phyloP scores from a whole-genome alignment of 1,284 basidiomycete genomes.

The Wolfiporia cocos region DNA sequence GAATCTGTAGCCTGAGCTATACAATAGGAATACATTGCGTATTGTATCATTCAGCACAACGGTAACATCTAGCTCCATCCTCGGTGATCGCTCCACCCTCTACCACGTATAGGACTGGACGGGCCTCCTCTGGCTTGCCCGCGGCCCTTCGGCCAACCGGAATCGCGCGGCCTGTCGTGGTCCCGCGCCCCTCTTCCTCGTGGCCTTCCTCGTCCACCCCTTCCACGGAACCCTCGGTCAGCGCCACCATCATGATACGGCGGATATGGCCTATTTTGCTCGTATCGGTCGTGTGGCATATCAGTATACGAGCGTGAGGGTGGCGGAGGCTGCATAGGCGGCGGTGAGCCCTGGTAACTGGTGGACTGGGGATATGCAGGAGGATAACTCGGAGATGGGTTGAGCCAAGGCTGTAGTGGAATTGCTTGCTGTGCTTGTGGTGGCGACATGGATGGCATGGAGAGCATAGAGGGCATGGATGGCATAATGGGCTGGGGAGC shows the following conservation, averaged over 20 bases:
- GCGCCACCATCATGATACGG: slow-evolving; percentile 9
- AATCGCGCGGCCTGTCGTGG: slow-evolving; percentile 42
- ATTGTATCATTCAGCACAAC: background rate
- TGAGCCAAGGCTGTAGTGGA: slow-evolving; percentile 9
- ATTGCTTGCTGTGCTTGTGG: background rate
- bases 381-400: slow-evolving; percentile 1
- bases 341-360: slow-evolving; percentile 1
- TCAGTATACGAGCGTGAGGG: slow-evolving; percentile 5
- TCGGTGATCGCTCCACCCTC: slow-evolving; percentile 15
- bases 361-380: slow-evolving; percentile 6
- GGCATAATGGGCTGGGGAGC: slow-evolving; percentile 4
- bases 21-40: too few species aligned
- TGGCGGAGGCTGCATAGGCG: slow-evolving; percentile 1
- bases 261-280: slow-evolving; percentile 9
- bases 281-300: slow-evolving; percentile 12
- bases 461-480: background rate
- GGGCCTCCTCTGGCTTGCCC: slow-evolving; percentile 19
- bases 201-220: slow-evolving; percentile 25
- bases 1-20: too few species aligned
- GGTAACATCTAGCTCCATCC: slow-evolving; percentile 10
- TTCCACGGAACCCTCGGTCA: slow-evolving; percentile 14
- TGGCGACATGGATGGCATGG: background rate
- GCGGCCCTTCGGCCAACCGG: slow-evolving; percentile 43
- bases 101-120: slow-evolving; percentile 12
- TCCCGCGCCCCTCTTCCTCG: slow-evolving; percentile 32